Evolutionary conservation across 176 grass and related monocot species (phyloP).

Genomic region (Aegilops longissima): DNA sequence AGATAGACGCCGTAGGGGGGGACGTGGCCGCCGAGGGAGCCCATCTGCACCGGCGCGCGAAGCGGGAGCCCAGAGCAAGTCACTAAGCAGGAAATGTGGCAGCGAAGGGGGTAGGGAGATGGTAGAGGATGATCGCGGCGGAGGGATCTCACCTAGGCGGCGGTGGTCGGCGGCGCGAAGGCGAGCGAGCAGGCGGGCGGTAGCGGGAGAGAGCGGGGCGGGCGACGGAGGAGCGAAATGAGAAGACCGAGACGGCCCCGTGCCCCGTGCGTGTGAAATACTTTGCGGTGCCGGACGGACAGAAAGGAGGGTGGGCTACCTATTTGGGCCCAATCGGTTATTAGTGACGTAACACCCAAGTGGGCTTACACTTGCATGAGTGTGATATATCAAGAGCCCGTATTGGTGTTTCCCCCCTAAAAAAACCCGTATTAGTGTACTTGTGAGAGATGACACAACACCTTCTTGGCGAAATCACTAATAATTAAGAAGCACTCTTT

Average conservation of each 20-base stretch:
- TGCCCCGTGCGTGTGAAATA: neutral
- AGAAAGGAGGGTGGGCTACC: neutral
- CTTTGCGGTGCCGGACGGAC: neutral
- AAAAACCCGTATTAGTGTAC: too few species aligned
- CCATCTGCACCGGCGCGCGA: constrained; percentile 10
- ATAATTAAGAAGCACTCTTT: too few species aligned
- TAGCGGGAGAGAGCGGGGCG: neutral
- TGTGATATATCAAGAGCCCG: too few species aligned
- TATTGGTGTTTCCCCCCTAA: too few species aligned
- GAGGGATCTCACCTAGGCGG: neutral
- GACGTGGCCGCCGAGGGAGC: constrained; percentile 4
- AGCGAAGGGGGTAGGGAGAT: neutral
- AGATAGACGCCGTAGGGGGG: neutral
- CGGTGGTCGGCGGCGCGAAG: neutral
- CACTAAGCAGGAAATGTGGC: neutral
- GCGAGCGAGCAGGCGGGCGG: neutral
- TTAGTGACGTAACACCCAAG: neutral
- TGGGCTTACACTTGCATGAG: neutral
- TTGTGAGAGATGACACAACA: too few species aligned
- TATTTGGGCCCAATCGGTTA: neutral
- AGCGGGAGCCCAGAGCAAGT: neutral
- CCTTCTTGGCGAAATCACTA: too few species aligned
- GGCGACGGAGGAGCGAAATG: neutral
- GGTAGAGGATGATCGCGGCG: neutral
- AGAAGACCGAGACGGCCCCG: neutral